These are phyloP conservation scores for Mentha longifolia DNA, from an alignment of 257 asterid species.

Conservation along the genomic window DNA sequence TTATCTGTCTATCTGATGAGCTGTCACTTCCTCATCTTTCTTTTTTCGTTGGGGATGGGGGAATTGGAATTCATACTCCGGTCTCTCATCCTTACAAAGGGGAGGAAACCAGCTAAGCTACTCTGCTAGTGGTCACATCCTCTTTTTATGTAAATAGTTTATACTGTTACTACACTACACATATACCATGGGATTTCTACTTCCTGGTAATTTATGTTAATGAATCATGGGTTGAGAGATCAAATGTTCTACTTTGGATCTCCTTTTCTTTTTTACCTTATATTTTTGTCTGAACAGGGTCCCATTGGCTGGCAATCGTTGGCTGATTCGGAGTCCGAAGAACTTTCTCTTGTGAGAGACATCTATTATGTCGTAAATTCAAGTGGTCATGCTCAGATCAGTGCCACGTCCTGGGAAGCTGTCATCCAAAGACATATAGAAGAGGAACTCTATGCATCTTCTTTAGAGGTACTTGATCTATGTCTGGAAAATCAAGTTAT, in stretches of 20 bases:
- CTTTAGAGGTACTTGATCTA: slow-evolving; percentile 64
- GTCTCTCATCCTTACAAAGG: no score
- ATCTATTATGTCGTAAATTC: slow-evolving; percentile 64
- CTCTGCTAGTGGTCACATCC: neutral
- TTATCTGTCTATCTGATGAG: slow-evolving; percentile 25
- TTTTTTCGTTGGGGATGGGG: no score
- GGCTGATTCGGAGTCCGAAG: slow-evolving; percentile 69
- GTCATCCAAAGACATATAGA: slow-evolving; percentile 89
- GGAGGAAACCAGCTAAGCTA: neutral
- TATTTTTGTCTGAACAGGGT: slow-evolving; percentile 60
- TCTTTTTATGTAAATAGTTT: slow-evolving; percentile 21
- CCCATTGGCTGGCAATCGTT: slow-evolving; percentile 92
- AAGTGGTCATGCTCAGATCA: slow-evolving; percentile 70
- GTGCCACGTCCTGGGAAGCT: slow-evolving; percentile 94
- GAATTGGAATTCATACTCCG: no score
- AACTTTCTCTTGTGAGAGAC: slow-evolving; percentile 65
- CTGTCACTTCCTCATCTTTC: neutral
- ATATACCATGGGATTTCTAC: slow-evolving; percentile 18
- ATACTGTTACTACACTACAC: neutral
- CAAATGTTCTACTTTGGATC: slow-evolving; percentile 19
- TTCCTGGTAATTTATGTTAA: slow-evolving; percentile 9
- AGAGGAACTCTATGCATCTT: slow-evolving; percentile 86
- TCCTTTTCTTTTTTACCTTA: slow-evolving; percentile 31
- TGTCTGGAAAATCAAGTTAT: slow-evolving; percentile 21
- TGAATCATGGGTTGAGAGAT: neutral